Evolutionary conservation across 2,329 filamentous ascomycete genomes (phyloP), one percentile per base, ranked within the genome.

Genomic region (Talaromyces marneffei): DNA sequence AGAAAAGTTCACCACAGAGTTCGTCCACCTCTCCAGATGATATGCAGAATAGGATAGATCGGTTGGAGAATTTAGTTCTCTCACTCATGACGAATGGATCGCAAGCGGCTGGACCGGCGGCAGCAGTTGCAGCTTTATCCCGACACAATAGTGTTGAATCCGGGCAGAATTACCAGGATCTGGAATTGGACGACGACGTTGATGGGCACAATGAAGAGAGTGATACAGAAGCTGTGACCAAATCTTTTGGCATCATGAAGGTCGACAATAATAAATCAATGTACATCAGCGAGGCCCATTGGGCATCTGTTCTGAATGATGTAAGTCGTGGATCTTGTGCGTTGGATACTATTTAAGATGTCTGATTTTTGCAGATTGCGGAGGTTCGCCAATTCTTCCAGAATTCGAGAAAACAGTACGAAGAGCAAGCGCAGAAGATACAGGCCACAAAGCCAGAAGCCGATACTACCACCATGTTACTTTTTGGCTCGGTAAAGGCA

Each of bases 21-120:
- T 67, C 78, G 57, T 77, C 85, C 77, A 81, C 83, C 61, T 81
- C 83, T 68, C 91, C 93, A 55, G 92, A 96, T 82, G 93, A 97
- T 76, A 97, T 97, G 93, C 93, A 97, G 79, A 96, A 95, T 72
- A 89, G 94, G 74, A 97, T 97, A 78, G 92, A 97, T 79, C 86
- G 93, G 69, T 82, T 97, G 66, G 93, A 97, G 82, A 89, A 90
- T 68, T 80, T 97, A 74, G 93, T 97, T 64, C 78, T 97, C 66
- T 95, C 91, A 29, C 77, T 97, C 71, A 97, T 97, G 93, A 93
- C 93, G 71, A 92, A 90, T 74, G 91, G 91, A 61, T 83, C 82
- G n/a, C 80, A 84, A 66, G 82, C 84, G 59, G 80, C 82, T 52
- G 84, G 85, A 23, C 80, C 82, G 3, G 74, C 81, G 18, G 84